These are phyloP conservation scores for Ilyonectria mors-panacis DNA, from an alignment of 2,329 filamentous ascomycete genomes.

Conservation along the genomic window DNA sequence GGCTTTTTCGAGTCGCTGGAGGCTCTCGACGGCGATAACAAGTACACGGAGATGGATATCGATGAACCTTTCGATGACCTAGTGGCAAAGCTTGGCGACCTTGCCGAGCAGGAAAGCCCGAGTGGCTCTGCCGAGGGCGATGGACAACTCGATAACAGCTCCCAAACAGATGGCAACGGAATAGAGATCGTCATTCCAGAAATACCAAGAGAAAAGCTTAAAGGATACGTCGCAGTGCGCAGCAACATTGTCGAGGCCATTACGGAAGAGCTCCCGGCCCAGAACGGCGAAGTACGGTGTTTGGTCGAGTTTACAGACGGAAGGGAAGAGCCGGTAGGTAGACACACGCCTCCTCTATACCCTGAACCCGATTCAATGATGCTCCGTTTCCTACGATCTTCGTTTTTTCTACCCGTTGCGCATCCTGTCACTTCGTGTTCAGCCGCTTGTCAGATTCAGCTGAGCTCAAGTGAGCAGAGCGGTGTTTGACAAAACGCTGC, in stretches of 20 bases:
- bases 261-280: conserved; percentile 47
- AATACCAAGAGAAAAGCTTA: conserved; percentile 44
- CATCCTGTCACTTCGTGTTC: neutral
- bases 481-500: neutral
- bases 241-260: conserved; percentile 59
- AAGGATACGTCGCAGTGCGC: conserved; percentile 50
- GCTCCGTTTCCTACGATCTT: neutral
- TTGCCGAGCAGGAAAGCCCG: neutral
- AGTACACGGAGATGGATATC: conserved; percentile 19
- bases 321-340: conserved; percentile 61
- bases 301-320: conserved; percentile 64
- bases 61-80: conserved; percentile 29
- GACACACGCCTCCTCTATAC: neutral
- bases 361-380: conserved; percentile 1
- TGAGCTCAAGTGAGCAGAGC: neutral
- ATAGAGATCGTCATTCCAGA: conserved; percentile 53
- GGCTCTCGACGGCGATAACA: neutral
- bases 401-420: neutral
- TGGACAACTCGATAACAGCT: neutral
- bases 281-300: conserved; percentile 49
- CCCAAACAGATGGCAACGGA: conserved; percentile 7
- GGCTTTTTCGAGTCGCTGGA: conserved; percentile 25
- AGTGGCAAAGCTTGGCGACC: conserved; percentile 15
- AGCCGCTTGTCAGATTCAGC: neutral
- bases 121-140: neutral